phyloP scores from a whole-genome alignment of 2,329 filamentous ascomycete genomes.

The Apiospora phragmitis region DNA sequence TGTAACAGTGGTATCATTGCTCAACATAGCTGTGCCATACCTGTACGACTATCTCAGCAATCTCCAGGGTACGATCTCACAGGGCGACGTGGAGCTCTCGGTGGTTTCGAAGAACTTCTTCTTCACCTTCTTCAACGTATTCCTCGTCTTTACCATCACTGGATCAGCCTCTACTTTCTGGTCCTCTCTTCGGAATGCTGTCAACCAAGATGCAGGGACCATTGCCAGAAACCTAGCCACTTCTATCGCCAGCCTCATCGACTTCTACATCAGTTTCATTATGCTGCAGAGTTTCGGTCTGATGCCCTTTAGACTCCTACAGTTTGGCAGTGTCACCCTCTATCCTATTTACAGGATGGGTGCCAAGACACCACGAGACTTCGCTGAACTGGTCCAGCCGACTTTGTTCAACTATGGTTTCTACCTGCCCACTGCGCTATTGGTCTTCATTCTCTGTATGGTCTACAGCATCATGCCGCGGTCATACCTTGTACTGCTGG shows the following conservation, averaged over 20 bases:
- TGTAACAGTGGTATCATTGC: slow-evolving; percentile 79
- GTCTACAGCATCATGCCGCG: slow-evolving; percentile 86
- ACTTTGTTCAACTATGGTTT: slow-evolving; percentile 94
- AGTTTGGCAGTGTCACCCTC: slow-evolving; percentile 81
- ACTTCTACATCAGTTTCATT: slow-evolving; percentile 93
- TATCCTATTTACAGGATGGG: slow-evolving; percentile 79
- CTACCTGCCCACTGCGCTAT: slow-evolving; percentile 86
- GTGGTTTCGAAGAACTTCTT: slow-evolving; percentile 99
- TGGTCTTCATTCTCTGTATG: slow-evolving; percentile 92
- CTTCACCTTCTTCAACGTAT: slow-evolving; percentile 99
- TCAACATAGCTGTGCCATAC: slow-evolving; percentile 89
- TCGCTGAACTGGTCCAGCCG: slow-evolving; percentile 77
- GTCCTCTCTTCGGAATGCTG: slow-evolving; percentile 68
- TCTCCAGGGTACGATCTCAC: slow-evolving; percentile 91
- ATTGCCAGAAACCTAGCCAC: slow-evolving; percentile 75
- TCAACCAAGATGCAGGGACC: slow-evolving; percentile 71
- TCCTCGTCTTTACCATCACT: slow-evolving; percentile 89
- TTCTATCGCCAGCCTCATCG: slow-evolving; percentile 72
- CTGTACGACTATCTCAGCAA: slow-evolving; percentile 93
- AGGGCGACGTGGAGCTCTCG: slow-evolving; percentile 90
- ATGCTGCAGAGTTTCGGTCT: slow-evolving; percentile 92
- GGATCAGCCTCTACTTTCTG: slow-evolving; percentile 78
- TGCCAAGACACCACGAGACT: slow-evolving; percentile 88
- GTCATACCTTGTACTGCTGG: slow-evolving; percentile 78
- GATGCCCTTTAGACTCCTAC: slow-evolving; percentile 87